phyloP scores from a whole-genome alignment of 2,329 filamentous ascomycete genomes.

The Xylariales sp. region DNA sequence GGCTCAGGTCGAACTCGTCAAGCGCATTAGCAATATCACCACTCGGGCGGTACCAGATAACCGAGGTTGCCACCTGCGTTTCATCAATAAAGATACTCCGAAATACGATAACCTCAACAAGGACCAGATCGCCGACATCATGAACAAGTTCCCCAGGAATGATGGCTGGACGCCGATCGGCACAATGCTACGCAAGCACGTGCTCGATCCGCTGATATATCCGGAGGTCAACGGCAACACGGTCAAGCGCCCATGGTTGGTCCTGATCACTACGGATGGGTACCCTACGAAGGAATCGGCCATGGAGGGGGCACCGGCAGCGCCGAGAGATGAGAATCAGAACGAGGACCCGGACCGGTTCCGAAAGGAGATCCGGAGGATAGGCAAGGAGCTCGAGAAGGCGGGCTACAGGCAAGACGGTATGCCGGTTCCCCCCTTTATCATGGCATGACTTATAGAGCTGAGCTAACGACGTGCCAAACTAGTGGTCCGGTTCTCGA shows the following conservation, averaged over 20 bases:
- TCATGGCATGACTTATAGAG: no score
- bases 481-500: slow-evolving; percentile 24
- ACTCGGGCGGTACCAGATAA: slow-evolving; percentile 32
- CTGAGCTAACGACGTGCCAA: background rate
- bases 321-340: slow-evolving; percentile 23
- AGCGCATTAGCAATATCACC: slow-evolving; percentile 33
- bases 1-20: slow-evolving; percentile 31
- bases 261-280: slow-evolving; percentile 35
- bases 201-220: slow-evolving; percentile 35
- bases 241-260: slow-evolving; percentile 32
- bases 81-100: slow-evolving; percentile 34
- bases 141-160: slow-evolving; percentile 14
- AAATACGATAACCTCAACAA: slow-evolving; percentile 31
- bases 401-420: slow-evolving; percentile 29
- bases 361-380: slow-evolving; percentile 30
- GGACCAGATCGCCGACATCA: slow-evolving; percentile 17
- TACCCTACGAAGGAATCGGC: slow-evolving; percentile 30
- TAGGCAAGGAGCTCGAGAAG: slow-evolving; percentile 22
- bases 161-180: slow-evolving; percentile 36
- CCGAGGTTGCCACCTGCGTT: slow-evolving; percentile 32
- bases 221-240: slow-evolving; percentile 24
- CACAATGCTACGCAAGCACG: slow-evolving; percentile 26
- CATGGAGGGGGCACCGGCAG: slow-evolving; percentile 8
- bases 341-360: slow-evolving; percentile 24
- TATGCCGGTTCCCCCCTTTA: background rate